phyloP scores from a whole-genome alignment of 768 basidiomycete genomes.

The Mycena leptocephala region DNA sequence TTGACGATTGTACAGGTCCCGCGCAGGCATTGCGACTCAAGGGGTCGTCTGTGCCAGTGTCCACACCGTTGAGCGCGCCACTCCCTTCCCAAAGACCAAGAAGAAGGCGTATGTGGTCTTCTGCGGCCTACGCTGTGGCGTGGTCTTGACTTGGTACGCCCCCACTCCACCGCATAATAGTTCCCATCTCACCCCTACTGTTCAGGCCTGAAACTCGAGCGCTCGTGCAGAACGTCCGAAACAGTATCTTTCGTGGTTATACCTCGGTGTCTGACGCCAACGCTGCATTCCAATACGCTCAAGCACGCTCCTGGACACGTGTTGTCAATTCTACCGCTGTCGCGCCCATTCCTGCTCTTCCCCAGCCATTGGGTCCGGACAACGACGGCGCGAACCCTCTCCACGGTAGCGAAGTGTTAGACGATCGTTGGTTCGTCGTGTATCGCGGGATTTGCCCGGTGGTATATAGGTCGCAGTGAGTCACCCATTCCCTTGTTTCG shows the following conservation, averaged over 20 bases:
- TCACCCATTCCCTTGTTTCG: background rate
- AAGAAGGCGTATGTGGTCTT: slow-evolving; percentile 9
- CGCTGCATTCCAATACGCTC: background rate
- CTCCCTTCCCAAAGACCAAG: background rate
- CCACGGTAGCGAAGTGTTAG: background rate
- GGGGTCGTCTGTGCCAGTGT: background rate
- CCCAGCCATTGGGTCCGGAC: background rate
- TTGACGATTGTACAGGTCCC: background rate
- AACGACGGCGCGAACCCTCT: background rate
- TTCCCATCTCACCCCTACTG: background rate
- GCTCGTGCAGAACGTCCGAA: background rate
- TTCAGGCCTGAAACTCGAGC: background rate
- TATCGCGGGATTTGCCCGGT: slow-evolving; percentile 1
- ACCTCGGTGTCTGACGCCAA: background rate
- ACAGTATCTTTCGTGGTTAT: background rate
- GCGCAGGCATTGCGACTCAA: background rate
- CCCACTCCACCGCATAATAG: background rate
- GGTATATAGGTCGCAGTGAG: background rate
- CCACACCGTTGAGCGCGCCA: background rate
- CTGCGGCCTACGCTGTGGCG: background rate
- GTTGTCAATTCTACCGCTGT: too few species aligned
- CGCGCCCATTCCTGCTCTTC: background rate
- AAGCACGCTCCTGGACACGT: background rate
- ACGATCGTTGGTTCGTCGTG: background rate
- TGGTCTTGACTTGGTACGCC: background rate